Evolutionary conservation across 371 early-diverging fungal genomes (phyloP).

Genomic region (Aphelidium insulamus): DNA sequence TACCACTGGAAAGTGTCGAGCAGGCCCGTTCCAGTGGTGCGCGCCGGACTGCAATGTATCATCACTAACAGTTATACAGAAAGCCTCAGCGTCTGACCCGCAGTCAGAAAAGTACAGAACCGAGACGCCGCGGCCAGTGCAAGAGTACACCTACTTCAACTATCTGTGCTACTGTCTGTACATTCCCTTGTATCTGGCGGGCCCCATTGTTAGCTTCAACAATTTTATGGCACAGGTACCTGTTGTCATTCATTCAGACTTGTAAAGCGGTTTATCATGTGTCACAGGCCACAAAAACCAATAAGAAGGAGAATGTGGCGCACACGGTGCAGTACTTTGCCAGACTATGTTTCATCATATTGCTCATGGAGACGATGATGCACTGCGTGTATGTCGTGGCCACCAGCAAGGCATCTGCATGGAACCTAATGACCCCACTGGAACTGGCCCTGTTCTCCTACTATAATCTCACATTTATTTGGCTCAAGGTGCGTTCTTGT

Average conservation of each 20-base stretch:
- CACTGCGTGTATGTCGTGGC: conserved; percentile 68
- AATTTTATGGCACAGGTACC: conserved; percentile 61
- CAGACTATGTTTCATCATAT: conserved; percentile 13
- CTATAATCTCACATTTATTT: conserved; percentile 60
- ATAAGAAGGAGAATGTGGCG: too few species aligned
- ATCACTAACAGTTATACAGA: too few species aligned
- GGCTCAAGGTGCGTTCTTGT: conserved; percentile 42
- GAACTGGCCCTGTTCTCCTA: conserved; percentile 59
- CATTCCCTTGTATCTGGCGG: conserved; percentile 74
- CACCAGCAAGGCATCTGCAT: conserved; percentile 51
- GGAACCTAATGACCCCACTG: conserved; percentile 40
- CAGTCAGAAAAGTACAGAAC: conserved; percentile 34
- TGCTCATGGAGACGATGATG: conserved; percentile 61
- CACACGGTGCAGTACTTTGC: conserved; percentile 7
- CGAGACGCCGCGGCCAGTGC: conserved; percentile 15
- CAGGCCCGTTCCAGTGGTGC: too few species aligned
- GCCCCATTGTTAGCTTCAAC: conserved; percentile 86
- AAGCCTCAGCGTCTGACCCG: too few species aligned
- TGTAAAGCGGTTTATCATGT: too few species aligned
- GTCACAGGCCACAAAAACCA: too few species aligned
- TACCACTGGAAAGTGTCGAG: too few species aligned
- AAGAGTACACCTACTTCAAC: conserved; percentile 46
- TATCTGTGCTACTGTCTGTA: conserved; percentile 65
- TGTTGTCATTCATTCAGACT: background rate
- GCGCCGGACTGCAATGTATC: too few species aligned